Evolutionary conservation across 352 stramenopile species (phyloP).

Genomic region (Pythium chondricola): DNA sequence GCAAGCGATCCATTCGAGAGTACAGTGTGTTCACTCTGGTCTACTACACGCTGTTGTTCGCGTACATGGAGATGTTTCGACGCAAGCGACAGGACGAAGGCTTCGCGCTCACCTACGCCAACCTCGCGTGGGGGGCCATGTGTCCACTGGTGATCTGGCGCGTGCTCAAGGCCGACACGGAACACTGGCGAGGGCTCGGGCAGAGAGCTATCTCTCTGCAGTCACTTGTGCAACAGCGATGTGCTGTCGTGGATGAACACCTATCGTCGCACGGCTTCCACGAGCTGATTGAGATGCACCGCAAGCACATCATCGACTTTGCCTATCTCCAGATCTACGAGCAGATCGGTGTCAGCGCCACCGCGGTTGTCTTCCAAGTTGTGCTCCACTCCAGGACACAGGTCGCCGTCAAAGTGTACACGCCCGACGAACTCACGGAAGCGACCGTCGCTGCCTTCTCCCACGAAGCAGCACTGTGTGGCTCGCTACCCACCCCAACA

Average conservation of each 20-base stretch:
- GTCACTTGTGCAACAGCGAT: slow-evolving; percentile 20
- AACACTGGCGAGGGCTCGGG: slow-evolving; percentile 62
- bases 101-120: slow-evolving; percentile 29
- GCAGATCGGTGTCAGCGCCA: slow-evolving; percentile 39
- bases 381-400: slow-evolving; percentile 34
- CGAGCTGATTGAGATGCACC: slow-evolving; percentile 58
- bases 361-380: slow-evolving; percentile 50
- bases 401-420: slow-evolving; percentile 78
- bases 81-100: slow-evolving; percentile 16
- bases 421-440: slow-evolving; percentile 38
- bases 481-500: slow-evolving; percentile 58
- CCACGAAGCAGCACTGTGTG: slow-evolving; percentile 64
- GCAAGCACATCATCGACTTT: slow-evolving; percentile 71
- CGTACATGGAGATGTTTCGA: slow-evolving; percentile 29
- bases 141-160: slow-evolving; percentile 65
- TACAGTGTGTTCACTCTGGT: slow-evolving; percentile 39
- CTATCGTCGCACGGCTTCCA: slow-evolving; percentile 37
- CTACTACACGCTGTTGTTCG: slow-evolving; percentile 19
- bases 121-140: slow-evolving; percentile 43
- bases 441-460: slow-evolving; percentile 64
- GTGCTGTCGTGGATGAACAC: slow-evolving; percentile 5
- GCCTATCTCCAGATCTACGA: slow-evolving; percentile 42
- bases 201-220: slow-evolving; percentile 47
- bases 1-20: slow-evolving; percentile 37
- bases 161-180: slow-evolving; percentile 63